Conservation (phyloP, 2,329 filamentous ascomycete species). For the Apiospora pterosperma region DNA sequence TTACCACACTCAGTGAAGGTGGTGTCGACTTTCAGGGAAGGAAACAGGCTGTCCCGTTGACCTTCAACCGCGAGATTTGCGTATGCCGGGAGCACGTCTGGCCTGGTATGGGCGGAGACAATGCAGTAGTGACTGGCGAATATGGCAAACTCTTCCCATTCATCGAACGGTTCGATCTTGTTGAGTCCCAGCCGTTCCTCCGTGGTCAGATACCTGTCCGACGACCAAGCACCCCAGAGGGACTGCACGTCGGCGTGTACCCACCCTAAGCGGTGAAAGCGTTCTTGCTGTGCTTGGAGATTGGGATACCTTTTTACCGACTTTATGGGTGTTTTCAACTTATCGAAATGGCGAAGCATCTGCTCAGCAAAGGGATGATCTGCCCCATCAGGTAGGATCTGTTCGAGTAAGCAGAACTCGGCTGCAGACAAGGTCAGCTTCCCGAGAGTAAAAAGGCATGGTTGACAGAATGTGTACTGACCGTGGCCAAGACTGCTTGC, state of each 20-base stretch:
- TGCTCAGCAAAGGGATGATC: slow-evolving; percentile 81
- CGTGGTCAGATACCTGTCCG: slow-evolving; percentile 59
- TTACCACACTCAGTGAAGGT: slow-evolving; percentile 33
- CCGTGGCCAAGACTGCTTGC: slow-evolving; percentile 67
- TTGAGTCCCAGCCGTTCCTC: slow-evolving; percentile 63
- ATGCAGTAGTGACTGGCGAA: slow-evolving; percentile 85
- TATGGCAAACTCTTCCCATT: slow-evolving; percentile 91
- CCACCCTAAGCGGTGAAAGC: slow-evolving; percentile 73
- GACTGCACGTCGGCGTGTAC: slow-evolving; percentile 57
- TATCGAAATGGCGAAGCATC: slow-evolving; percentile 81
- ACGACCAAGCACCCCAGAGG: slow-evolving; percentile 81
- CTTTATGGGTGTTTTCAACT: slow-evolving; percentile 74
- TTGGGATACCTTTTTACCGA: slow-evolving; percentile 69
- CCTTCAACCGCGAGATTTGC: background rate
- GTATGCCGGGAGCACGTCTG: slow-evolving; percentile 28
- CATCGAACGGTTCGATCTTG: slow-evolving; percentile 79
- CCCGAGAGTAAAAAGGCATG: background rate
- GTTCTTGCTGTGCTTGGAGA: slow-evolving; percentile 59
- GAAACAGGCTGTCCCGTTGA: slow-evolving; percentile 4
- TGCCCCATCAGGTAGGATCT: slow-evolving; percentile 74
- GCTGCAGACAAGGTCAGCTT: slow-evolving; percentile 39
- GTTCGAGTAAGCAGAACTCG: slow-evolving; percentile 83
- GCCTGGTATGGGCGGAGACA: slow-evolving; percentile 52
- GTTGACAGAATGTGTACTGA: slow-evolving; percentile 31
- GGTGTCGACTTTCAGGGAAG: slow-evolving; percentile 12